Base-by-base conservation (phyloP, 1,284 basidiomycete genomes). In the Cutaneotrichosporon spelunceum region DNA sequence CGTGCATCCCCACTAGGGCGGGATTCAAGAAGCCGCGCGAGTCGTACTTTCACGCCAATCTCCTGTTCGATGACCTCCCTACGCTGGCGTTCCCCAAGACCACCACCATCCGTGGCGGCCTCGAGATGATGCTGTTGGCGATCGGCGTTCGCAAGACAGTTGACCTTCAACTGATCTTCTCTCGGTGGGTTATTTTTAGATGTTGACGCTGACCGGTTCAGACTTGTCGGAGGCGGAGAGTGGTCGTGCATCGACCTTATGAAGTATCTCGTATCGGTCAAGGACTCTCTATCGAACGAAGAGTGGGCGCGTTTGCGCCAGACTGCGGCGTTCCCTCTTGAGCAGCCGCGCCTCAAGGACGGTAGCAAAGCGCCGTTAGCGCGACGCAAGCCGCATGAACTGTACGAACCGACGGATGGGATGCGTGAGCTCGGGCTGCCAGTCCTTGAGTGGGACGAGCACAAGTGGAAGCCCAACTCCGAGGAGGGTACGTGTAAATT, bases 91-190 rank as follows among this genome's bases (percentile, higher is more conserved):
- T 98, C 53, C 86, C 91, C 0, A 89, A 88, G 13, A 86, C 84
- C 1, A 70, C 79, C 0, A 66, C 76, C 0, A 82, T 95, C 65
- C 93, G 89, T 72, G 89, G 89, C 1, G 80, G 83, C 16, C 74
- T 93, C 66, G 92, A 95, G 70, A 88, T 86, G 69, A 77, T 97
- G 26, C 79, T 99, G 5, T 82, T 86, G 27, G 84, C 84, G 0
- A 81, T 98, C 0, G 93, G 92, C 10, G 91, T 98, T 11, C 85
- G 93, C 24, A 90, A 88, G 70, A 94, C 97, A 68, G 93, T 98
- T 13, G 91, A 95, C 61, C 82, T 95, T 1, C 91, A 94, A 73
- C 81, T 93, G 4, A 83, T 93, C n/a, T 94, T 93, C 71, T 84
- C 87, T 63, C 82, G 90, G 88, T 90, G 62, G 62, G 82, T 69